Evolutionary conservation across 306 rosid species (phyloP).

Genomic region (Cucurbita ficifolia): DNA sequence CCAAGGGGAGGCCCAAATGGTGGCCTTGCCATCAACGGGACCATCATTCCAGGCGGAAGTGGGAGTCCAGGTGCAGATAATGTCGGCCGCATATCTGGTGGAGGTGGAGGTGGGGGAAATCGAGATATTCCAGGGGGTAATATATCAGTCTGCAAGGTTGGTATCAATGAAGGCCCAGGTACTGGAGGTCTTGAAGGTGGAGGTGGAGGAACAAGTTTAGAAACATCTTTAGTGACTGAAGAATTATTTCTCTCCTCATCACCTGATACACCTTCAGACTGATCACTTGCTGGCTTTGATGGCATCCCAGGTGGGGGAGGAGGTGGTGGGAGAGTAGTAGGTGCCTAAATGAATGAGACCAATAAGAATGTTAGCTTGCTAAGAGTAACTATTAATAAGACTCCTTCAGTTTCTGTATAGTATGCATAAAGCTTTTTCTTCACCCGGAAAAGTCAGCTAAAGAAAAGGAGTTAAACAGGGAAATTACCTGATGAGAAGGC

Average conservation of each 20-base stretch:
- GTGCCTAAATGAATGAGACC: slow-evolving; percentile 36
- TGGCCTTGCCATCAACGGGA: slow-evolving; percentile 64
- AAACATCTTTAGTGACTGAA: slow-evolving; percentile 38
- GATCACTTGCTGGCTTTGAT: slow-evolving; percentile 35
- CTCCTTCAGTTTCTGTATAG: neutral
- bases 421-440: neutral
- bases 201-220: slow-evolving; percentile 53
- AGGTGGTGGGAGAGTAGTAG: slow-evolving; percentile 58
- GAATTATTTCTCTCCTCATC: slow-evolving; percentile 34
- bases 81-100: slow-evolving; percentile 73
- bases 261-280: slow-evolving; percentile 38
- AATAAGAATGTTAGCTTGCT: slow-evolving; percentile 11
- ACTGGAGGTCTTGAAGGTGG: slow-evolving; percentile 73
- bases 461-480: neutral
- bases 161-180: slow-evolving; percentile 46
- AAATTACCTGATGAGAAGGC: slow-evolving; percentile 50
- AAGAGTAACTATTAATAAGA: slow-evolving; percentile 3
- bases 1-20: slow-evolving; percentile 97
- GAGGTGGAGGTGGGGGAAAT: slow-evolving; percentile 79
- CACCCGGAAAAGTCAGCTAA: neutral
- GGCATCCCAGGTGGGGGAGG: slow-evolving; percentile 73
- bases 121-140: slow-evolving; percentile 86
- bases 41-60: slow-evolving; percentile 80
- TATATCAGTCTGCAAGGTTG: slow-evolving; percentile 54
- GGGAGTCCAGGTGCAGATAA: slow-evolving; percentile 55